Conservation (phyloP, 257 asterid species). For the Anisodus tanguticus region DNA sequence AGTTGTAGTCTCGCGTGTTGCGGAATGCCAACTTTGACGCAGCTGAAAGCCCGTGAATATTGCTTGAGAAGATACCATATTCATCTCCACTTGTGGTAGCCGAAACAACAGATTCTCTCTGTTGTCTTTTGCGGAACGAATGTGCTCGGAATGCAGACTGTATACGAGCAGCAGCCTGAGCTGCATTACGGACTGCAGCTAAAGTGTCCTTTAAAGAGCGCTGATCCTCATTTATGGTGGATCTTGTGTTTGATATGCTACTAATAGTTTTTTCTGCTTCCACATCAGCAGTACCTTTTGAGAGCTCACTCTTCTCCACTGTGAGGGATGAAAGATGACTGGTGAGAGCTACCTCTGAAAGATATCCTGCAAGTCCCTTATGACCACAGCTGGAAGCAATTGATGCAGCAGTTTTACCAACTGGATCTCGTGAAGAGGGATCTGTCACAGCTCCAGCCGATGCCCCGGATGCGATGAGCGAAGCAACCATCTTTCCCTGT, state of each 20-base stretch:
- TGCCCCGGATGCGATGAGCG: slow-evolving; percentile 93
- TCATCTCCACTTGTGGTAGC: slow-evolving; percentile 52
- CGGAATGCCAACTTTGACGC: slow-evolving; percentile 69
- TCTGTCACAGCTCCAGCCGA: slow-evolving; percentile 93
- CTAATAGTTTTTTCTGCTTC: slow-evolving; percentile 81
- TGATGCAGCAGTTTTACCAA: slow-evolving; percentile 84
- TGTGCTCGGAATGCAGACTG: slow-evolving; percentile 97
- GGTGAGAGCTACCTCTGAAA: slow-evolving; percentile 84
- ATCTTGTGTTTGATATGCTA: slow-evolving; percentile 48
- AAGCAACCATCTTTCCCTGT: slow-evolving; percentile 97
- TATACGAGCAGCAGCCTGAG: slow-evolving; percentile 96
- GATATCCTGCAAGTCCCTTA: slow-evolving; percentile 94
- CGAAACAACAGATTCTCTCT: slow-evolving; percentile 48
- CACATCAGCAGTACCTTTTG: slow-evolving; percentile 76
- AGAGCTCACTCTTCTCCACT: slow-evolving; percentile 68
- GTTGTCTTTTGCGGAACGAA: slow-evolving; percentile 84
- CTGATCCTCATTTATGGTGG: slow-evolving; percentile 59
- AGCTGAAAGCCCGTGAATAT: slow-evolving; percentile 65
- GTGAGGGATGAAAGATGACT: slow-evolving; percentile 89
- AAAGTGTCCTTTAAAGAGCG: slow-evolving; percentile 68
- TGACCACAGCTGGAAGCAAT: slow-evolving; percentile 77
- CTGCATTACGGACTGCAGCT: slow-evolving; percentile 83
- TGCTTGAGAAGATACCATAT: slow-evolving; percentile 46
- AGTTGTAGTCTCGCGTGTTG: slow-evolving; percentile 59
- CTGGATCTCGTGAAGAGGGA: slow-evolving; percentile 73